These are phyloP conservation scores for Pyrenopolyporus hunteri DNA, from an alignment of 495 filamentous ascomycete genomes.

Conservation along the genomic window DNA sequence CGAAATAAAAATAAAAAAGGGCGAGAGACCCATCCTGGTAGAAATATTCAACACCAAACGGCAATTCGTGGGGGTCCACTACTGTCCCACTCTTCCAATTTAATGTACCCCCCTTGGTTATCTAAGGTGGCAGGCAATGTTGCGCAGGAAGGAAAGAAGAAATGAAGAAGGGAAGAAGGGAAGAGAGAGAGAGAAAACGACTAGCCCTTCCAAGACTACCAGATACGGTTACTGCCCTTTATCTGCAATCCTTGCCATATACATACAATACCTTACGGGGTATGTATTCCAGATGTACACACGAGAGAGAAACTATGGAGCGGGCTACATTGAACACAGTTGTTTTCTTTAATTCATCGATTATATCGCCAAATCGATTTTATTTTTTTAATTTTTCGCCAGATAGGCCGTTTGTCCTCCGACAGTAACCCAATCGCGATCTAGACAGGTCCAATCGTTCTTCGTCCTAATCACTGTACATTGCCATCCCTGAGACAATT, in stretches of 20 bases:
- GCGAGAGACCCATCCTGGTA: constrained; percentile 1
- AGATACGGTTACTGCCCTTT: constrained; percentile 33
- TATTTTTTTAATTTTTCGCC: constrained; percentile 1
- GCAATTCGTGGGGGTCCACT: constrained; percentile 28
- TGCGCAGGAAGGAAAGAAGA: constrained; percentile 21
- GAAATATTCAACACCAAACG: constrained; percentile 12
- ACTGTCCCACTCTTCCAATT: constrained; percentile 31
- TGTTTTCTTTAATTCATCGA: constrained; percentile 30
- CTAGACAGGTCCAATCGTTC: constrained; percentile 24
- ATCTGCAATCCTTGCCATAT: constrained; percentile 25
- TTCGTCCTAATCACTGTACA: constrained; percentile 1
- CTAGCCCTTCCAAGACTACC: constrained; percentile 28
- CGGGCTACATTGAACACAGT: constrained; percentile 35
- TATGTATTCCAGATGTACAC: too few relatives aligned
- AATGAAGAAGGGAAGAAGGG: constrained; percentile 7
- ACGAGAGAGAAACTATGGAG: constrained; percentile 26
- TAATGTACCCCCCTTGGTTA: constrained; percentile 31
- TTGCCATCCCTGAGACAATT: constrained; percentile 33
- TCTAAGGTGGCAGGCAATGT: constrained; percentile 24
- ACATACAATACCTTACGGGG: too few relatives aligned
- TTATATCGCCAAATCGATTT: constrained; percentile 17
- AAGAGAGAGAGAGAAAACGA: constrained; percentile 21
- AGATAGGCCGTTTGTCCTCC: constrained; percentile 15
- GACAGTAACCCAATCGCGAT: constrained; percentile 16
- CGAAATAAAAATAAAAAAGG: background rate